A percentile compares a stretch with the other conserved stretches of the same genome.
Evolutionary conservation across 2,329 filamentous ascomycete genomes (phyloP).

Genomic region (Calonectria leucothoes): DNA sequence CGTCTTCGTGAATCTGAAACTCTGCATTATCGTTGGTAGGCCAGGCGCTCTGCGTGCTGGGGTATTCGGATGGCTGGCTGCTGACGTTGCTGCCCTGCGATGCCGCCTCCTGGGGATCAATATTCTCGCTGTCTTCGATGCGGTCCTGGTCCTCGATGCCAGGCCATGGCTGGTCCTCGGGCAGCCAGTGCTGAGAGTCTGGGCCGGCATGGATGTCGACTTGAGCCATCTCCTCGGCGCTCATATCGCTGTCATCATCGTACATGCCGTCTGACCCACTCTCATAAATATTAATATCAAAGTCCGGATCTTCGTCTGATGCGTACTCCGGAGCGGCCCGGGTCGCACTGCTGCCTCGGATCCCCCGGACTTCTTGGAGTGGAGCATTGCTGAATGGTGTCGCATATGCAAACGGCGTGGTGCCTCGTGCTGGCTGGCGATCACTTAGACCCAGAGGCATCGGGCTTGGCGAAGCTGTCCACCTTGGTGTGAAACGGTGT

Average conservation of each 20-base stretch:
- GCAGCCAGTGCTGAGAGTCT: conserved; percentile 48
- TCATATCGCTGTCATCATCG: conserved; percentile 42
- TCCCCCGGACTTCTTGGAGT: conserved; percentile 52
- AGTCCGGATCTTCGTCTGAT: conserved; percentile 51
- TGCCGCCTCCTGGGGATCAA: conserved; percentile 53
- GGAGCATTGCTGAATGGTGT: conserved; percentile 78
- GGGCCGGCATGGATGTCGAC: conserved; percentile 30
- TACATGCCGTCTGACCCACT: conserved; percentile 49
- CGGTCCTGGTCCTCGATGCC: conserved; percentile 64
- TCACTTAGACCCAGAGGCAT: conserved; percentile 50
- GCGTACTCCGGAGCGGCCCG: conserved; percentile 44
- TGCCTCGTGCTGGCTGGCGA: conserved; percentile 51
- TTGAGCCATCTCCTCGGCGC: conserved; percentile 43
- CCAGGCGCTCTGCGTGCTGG: conserved; percentile 61
- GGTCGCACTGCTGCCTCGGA: conserved; percentile 44
- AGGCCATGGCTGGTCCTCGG: conserved; percentile 68
- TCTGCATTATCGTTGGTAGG: conserved; percentile 42
- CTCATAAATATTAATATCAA: conserved; percentile 51
- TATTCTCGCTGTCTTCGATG: conserved; percentile 63
- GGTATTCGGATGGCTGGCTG: conserved; percentile 67
- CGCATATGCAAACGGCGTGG: conserved; percentile 77
- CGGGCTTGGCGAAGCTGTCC: conserved; percentile 62
- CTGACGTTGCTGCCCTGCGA: conserved; percentile 54
- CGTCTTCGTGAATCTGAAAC: conserved; percentile 57
- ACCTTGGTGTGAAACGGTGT: conserved; percentile 65